Conservation (phyloP, 257 asterid species). For the Sherardia arvensis region DNA sequence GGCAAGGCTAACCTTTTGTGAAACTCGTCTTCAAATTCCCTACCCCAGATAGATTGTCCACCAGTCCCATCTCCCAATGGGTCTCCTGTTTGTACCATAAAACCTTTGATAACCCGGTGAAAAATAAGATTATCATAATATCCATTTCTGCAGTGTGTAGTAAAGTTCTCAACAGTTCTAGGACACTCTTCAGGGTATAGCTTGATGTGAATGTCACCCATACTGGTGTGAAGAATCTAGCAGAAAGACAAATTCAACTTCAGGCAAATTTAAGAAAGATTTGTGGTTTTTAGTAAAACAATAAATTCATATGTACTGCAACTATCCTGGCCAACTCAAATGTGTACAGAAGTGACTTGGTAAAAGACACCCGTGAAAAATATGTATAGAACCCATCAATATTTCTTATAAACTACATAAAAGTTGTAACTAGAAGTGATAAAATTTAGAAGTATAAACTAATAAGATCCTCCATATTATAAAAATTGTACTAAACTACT, state of each 20-base stretch:
- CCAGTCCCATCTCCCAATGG: conserved; percentile 99
- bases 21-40: conserved; percentile 97
- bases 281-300: background rate
- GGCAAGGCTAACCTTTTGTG: conserved; percentile 67
- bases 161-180: conserved; percentile 92
- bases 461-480: background rate
- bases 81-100: conserved; percentile 98
- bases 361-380: background rate
- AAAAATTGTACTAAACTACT: background rate
- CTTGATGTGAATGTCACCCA: conserved; percentile 96
- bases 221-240: conserved; percentile 83
- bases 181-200: conserved; percentile 99
- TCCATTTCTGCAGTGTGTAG: conserved; percentile 93
- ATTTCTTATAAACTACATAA: no score
- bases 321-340: background rate
- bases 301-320: background rate
- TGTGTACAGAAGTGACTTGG: background rate
- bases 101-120: conserved; percentile 95
- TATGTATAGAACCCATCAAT: no score
- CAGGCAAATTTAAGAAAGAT: background rate
- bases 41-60: conserved; percentile 98
- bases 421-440: background rate
- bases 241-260: conserved; percentile 16
- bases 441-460: background rate
- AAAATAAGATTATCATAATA: conserved; percentile 92